Evolutionary conservation across 805 yeast species (phyloP).

Genomic region (Ogataea nitratoaversa): DNA sequence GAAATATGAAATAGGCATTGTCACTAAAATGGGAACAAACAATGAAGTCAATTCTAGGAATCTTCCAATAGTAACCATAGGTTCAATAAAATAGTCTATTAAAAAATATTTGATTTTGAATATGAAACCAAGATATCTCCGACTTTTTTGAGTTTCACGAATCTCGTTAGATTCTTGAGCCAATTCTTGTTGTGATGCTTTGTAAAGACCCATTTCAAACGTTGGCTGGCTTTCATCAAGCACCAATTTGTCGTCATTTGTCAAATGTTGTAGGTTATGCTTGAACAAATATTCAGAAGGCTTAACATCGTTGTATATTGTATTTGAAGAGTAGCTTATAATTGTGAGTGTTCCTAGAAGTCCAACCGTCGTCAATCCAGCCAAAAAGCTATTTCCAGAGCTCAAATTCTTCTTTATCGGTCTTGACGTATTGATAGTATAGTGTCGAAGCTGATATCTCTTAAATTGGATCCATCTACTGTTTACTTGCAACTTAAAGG

Average conservation of each 20-base stretch:
- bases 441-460: too few species aligned
- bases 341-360: constrained; percentile 2
- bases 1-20: constrained; percentile 59
- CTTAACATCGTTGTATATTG: constrained; percentile 12
- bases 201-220: constrained; percentile 61
- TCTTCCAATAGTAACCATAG: constrained; percentile 61
- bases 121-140: constrained; percentile 27
- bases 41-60: constrained; percentile 63
- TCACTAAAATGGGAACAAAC: constrained; percentile 64
- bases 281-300: constrained; percentile 14
- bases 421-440: too few species aligned
- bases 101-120: constrained; percentile 40
- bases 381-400: neutral
- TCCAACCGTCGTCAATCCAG: constrained; percentile 9
- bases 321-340: neutral
- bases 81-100: constrained; percentile 60
- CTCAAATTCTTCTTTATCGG: too few species aligned
- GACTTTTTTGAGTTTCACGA: constrained; percentile 26
- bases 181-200: constrained; percentile 56
- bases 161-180: constrained; percentile 32
- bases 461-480: neutral
- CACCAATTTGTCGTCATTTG: constrained; percentile 33
- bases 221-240: constrained; percentile 56
- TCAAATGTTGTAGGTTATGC: constrained; percentile 11
- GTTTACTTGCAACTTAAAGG: neutral